phyloP scores from a whole-genome alignment of 169 alveolate species.

The Eimeria necatrix region DNA sequence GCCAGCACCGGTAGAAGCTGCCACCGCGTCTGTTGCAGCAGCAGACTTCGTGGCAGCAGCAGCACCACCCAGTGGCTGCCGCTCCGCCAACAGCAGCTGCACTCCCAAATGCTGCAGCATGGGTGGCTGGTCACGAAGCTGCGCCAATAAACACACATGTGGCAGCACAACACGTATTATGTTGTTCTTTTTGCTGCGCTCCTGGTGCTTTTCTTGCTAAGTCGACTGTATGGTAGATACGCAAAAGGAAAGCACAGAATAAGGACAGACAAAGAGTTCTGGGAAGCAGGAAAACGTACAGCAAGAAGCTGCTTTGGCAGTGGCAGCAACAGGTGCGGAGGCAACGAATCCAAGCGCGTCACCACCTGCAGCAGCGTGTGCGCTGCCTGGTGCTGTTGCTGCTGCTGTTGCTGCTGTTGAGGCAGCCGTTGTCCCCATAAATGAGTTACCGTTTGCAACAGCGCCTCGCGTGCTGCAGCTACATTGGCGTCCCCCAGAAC shows the following conservation, averaged over 20 bases:
- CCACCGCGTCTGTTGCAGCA: neutral
- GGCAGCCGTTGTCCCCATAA: conserved; percentile 55
- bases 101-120: conserved; percentile 59
- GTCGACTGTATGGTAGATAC: neutral
- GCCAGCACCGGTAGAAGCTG: neutral
- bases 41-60: conserved; percentile 18
- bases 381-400: conserved; percentile 56
- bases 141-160: neutral
- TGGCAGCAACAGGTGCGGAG: conserved; percentile 1
- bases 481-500: neutral
- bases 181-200: neutral
- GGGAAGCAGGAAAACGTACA: conserved; percentile 5
- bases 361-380: conserved; percentile 56
- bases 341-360: conserved; percentile 24
- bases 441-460: conserved; percentile 14
- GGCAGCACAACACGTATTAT: neutral
- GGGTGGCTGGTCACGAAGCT: conserved; percentile 41
- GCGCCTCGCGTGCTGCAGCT: conserved; percentile 53
- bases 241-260: neutral
- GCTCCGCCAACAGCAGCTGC: conserved; percentile 45
- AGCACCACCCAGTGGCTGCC: conserved; percentile 34
- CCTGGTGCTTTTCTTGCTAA: neutral
- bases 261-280: neutral
- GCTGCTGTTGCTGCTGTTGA: conserved; percentile 24
- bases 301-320: conserved; percentile 41